phyloP scores from a whole-genome alignment of 192 early-diverging fungal genomes.

The Chytriomyces sp. region DNA sequence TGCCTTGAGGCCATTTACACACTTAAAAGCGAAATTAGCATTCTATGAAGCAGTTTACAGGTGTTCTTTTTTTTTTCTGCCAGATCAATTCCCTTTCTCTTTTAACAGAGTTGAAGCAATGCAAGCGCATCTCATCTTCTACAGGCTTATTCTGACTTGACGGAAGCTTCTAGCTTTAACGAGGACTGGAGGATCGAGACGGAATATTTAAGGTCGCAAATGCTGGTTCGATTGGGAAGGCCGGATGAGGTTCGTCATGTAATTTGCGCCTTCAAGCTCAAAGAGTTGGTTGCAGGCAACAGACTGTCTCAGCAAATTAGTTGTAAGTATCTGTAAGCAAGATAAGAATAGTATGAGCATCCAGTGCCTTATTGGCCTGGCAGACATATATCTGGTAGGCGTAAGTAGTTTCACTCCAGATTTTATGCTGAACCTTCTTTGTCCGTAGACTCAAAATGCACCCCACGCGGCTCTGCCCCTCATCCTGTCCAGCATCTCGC shows the following conservation, averaged over 20 bases:
- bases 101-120: background rate
- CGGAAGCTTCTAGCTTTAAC: background rate
- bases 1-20: too few species aligned
- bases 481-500: background rate
- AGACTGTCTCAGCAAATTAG: too few species aligned
- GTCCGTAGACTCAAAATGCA: background rate
- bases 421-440: too few species aligned
- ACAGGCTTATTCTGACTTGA: background rate
- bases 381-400: background rate
- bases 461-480: constrained; percentile 5
- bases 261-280: background rate
- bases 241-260: background rate
- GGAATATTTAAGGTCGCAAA: background rate
- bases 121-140: background rate
- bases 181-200: background rate
- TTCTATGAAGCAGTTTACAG: background rate
- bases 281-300: background rate
- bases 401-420: too few species aligned
- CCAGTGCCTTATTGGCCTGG: too few species aligned
- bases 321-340: too few species aligned
- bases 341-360: too few species aligned
- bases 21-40: background rate
- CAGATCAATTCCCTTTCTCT: background rate
- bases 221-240: background rate
- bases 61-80: background rate